phyloP scores from a whole-genome alignment of 2,329 filamentous ascomycete genomes.

The Fusarium sp. region DNA sequence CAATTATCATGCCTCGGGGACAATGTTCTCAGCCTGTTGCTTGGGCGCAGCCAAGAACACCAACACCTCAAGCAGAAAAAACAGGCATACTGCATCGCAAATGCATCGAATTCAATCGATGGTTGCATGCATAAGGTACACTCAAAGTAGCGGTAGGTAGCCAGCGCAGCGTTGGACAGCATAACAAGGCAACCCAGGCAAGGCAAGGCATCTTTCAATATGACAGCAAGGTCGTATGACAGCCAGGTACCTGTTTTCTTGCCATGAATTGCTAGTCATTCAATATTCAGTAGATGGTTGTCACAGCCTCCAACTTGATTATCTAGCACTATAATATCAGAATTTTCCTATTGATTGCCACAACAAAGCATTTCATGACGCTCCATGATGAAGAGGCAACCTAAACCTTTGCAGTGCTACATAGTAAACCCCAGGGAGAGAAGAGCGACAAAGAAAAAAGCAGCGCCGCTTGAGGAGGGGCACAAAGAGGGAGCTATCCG shows the following conservation, averaged over 20 bases:
- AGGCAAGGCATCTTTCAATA: constrained; percentile 7
- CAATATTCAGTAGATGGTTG: neutral
- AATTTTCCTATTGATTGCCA: constrained; percentile 31
- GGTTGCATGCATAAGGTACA: neutral
- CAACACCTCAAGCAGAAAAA: constrained; percentile 18
- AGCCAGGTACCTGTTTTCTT: neutral
- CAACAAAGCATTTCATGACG: constrained; percentile 30
- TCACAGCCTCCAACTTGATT: neutral
- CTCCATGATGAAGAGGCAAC: constrained; percentile 29
- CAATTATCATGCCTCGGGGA: too few relatives aligned
- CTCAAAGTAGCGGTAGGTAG: constrained; percentile 34
- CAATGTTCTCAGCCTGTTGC: neutral
- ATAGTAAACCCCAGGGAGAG: constrained; percentile 38
- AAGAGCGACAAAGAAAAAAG: constrained; percentile 35
- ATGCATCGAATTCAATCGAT: constrained; percentile 22
- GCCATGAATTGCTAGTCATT: neutral
- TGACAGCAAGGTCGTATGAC: constrained; percentile 15
- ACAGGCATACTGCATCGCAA: constrained; percentile 17
- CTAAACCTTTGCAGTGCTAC: constrained; percentile 27
- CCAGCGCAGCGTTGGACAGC: constrained; percentile 24
- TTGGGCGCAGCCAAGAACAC: neutral
- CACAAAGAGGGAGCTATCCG: constrained; percentile 34
- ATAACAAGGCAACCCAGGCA: neutral
- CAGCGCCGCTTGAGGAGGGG: constrained; percentile 34
- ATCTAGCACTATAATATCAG: constrained; percentile 6